phyloP scores from a whole-genome alignment of 768 basidiomycete genomes.

The Ephemerocybe angulata region DNA sequence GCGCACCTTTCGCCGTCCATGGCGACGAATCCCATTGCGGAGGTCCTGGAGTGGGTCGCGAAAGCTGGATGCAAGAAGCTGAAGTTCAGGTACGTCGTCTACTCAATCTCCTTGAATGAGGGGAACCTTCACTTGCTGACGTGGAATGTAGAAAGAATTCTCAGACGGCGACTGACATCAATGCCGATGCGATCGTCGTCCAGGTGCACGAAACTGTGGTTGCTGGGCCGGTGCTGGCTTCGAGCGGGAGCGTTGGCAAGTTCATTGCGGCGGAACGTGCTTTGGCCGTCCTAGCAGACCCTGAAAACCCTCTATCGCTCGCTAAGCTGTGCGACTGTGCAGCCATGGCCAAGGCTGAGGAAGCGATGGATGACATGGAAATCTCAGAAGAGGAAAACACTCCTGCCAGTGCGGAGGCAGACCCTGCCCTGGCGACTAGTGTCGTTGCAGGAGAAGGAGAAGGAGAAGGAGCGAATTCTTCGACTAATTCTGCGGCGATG shows the following conservation, averaged over 20 bases:
- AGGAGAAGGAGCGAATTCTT: no score
- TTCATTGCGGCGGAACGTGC: conserved; percentile 66
- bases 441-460: no score
- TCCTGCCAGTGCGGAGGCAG: no score
- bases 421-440: no score
- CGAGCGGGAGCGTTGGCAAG: conserved; percentile 59
- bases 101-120: not conserved
- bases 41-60: conserved; percentile 65
- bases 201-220: conserved; percentile 55
- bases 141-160: conserved; percentile 16
- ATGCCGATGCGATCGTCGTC: conserved; percentile 48
- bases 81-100: conserved; percentile 13
- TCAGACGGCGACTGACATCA: conserved; percentile 16
- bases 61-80: conserved; percentile 48
- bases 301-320: conserved; percentile 42
- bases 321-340: conserved; percentile 37
- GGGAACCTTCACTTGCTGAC: conserved; percentile 2
- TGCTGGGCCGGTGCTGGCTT: conserved; percentile 57
- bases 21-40: conserved; percentile 68
- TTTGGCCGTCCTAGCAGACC: conserved; percentile 46
- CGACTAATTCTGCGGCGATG: no score
- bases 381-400: no score
- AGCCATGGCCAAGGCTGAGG: no score
- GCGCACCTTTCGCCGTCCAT: conserved; percentile 54
- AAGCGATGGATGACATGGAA: no score